Evolutionary conservation across 2,329 filamentous ascomycete species (phyloP).

Genomic region (Elsinoe ampelina): DNA sequence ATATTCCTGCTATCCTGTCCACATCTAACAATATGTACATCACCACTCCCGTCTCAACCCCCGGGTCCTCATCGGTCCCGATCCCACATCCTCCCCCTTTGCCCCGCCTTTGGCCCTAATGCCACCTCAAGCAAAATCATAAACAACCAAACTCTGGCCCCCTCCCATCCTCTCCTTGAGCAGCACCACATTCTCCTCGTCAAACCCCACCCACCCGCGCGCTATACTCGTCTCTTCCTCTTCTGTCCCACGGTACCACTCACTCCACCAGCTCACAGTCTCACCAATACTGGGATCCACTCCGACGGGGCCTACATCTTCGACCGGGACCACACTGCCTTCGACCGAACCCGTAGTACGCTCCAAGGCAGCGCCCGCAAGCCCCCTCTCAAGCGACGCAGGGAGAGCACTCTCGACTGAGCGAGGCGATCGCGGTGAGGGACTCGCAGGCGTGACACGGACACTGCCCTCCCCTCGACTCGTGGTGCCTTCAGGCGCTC

Average conservation of each 20-base stretch:
- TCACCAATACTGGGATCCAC: constrained; percentile 4
- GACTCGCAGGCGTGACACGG: not conserved
- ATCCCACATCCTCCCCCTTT: no score
- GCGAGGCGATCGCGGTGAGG: constrained; percentile 20
- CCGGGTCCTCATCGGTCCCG: no score
- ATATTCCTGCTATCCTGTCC: not conserved
- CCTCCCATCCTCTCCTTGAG: constrained; percentile 62
- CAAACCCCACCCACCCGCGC: constrained; percentile 69
- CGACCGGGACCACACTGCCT: constrained; percentile 23
- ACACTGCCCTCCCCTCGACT: not conserved
- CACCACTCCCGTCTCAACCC: no score
- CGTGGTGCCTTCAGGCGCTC: not conserved
- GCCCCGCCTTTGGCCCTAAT: not conserved
- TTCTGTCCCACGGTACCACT: constrained; percentile 5
- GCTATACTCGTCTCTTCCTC: constrained; percentile 32
- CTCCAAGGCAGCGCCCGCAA: no score
- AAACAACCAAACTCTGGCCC: constrained; percentile 66
- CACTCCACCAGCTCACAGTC: not conserved
- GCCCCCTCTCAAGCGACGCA: not conserved
- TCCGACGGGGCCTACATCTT: not conserved
- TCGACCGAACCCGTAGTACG: not conserved
- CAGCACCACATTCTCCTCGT: constrained; percentile 85
- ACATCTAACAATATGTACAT: not conserved
- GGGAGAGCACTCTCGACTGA: constrained; percentile 14
- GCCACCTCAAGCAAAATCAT: constrained; percentile 64